Evolutionary conservation across 306 rosid genomes (phyloP).

Genomic region (Canavalia ensiformis): DNA sequence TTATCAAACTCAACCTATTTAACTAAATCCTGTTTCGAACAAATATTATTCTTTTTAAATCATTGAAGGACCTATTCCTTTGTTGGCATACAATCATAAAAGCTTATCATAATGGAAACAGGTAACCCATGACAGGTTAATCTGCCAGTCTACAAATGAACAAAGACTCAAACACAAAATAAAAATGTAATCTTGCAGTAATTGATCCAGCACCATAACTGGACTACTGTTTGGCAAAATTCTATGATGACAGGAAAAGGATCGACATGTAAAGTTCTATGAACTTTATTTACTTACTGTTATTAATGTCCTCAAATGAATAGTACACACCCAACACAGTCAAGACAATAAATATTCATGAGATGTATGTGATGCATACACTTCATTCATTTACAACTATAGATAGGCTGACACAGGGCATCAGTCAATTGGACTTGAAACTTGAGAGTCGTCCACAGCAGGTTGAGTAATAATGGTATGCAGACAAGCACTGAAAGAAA

Average conservation of each 20-base stretch:
- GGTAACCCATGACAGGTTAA: neutral
- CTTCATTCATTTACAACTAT: slow-evolving; percentile 19
- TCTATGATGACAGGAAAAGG: neutral
- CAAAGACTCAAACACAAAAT: slow-evolving; percentile 8
- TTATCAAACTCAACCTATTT: neutral
- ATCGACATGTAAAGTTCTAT: neutral
- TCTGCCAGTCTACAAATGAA: neutral
- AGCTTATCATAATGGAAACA: slow-evolving; percentile 6
- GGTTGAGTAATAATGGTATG: slow-evolving; percentile 35
- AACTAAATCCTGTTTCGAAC: slow-evolving; percentile 3
- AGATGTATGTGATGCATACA: neutral
- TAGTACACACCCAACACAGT: neutral
- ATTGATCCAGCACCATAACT: neutral
- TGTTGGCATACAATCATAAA: slow-evolving; percentile 10
- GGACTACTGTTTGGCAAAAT: slow-evolving; percentile 18
- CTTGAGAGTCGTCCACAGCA: slow-evolving; percentile 8
- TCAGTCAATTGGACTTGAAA: slow-evolving; percentile 33
- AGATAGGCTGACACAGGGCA: slow-evolving; percentile 33
- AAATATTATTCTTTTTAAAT: neutral
- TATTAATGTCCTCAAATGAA: slow-evolving; percentile 14
- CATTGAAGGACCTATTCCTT: neutral
- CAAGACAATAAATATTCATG: slow-evolving; percentile 20
- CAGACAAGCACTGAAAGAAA: slow-evolving; percentile 41
- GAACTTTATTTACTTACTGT: neutral
- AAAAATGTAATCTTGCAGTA: slow-evolving; percentile 31